A percentile compares a stretch with the other conserved stretches of the same genome.
These are phyloP conservation scores for Candolleomyces eurysporus DNA, from an alignment of 768 basidiomycete genomes.

Conservation along the genomic window DNA sequence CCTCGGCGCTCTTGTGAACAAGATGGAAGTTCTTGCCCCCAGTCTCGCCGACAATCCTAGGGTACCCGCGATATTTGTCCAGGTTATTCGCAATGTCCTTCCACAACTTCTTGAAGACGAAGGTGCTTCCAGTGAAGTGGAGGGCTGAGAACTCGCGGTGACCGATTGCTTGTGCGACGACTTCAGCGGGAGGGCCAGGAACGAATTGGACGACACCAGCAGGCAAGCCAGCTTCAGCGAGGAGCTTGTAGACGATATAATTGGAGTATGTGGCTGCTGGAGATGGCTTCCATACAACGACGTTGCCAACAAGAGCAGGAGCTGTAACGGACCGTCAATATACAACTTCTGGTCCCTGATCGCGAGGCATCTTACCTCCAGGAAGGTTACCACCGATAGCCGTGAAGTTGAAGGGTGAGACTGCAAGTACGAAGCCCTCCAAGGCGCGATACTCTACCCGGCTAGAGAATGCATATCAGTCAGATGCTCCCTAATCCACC, in stretches of 20 bases:
- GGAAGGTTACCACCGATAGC: constrained; percentile 97
- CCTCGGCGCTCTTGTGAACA: constrained; percentile 82
- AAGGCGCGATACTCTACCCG: constrained; percentile 94
- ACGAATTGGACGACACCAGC: constrained; percentile 96
- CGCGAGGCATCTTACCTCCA: constrained; percentile 43
- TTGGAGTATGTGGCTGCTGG: constrained; percentile 95
- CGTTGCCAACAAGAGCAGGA: constrained; percentile 94
- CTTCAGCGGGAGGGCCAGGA: constrained; percentile 81
- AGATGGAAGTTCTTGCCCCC: constrained; percentile 99
- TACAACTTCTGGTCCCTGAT: neutral
- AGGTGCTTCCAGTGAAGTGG: constrained; percentile 96
- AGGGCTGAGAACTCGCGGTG: constrained; percentile 82
- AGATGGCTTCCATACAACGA: constrained; percentile 95
- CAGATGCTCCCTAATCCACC: neutral
- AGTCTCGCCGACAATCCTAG: constrained; percentile 96
- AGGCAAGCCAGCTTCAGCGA: constrained; percentile 92
- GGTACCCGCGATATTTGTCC: constrained; percentile 85
- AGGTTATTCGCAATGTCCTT: constrained; percentile 90
- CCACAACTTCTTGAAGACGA: constrained; percentile 95
- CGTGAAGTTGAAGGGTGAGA: constrained; percentile 98
- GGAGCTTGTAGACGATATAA: constrained; percentile 87
- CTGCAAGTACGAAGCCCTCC: constrained; percentile 98
- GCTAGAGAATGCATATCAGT: constrained; percentile 37
- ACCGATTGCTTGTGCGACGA: constrained; percentile 81
- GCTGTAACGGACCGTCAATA: constrained; percentile 34